Evolutionary conservation across 306 rosid genomes (phyloP), one percentile per base, ranked within the genome.

Genomic region (Ceratonia siliqua): DNA sequence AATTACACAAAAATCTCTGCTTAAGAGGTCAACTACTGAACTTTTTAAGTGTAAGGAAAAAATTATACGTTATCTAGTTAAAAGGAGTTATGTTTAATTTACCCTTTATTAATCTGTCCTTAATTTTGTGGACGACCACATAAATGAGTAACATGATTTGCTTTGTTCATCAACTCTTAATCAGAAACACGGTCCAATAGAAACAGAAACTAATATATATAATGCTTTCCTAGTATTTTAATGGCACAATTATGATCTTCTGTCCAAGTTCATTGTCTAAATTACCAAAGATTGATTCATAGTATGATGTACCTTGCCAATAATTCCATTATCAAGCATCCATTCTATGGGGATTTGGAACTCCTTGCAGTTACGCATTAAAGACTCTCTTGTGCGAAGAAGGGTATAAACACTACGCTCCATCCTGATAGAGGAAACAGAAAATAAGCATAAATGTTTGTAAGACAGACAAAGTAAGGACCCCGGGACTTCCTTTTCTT

Each of bases 261-360:
- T 52, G 8, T 22, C n/a, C 5, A 53, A 33, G 22, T 21, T 79
- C n/a, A 55, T 55, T 59, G 59, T 62, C 56, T 8, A 20, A 54
- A 73, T 61, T 33, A 52, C 49, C 1, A 61, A 43, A 39, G n/a
- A 57, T 43, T 6, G 69, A 57, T 18, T 56, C 38, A 46, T 6
- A 50, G 13, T 61, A 41, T 21, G 25, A 28, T 42, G 50, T 81
- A 86, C 99, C 99, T 94, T 94, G 92, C 92, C 90, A 56, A 91
- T 80, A 12, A 90, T 90, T 68, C 97, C 99, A 70, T 84, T 92
- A 65, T 94, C 97, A 68, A 90, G 97, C 92, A 94, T 92, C 99
- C 99, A 94, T 27, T 90, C 99, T 22, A 88, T 63, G 5, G 99
- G 97, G 76, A 94, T 94, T 72, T 76, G 87, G 68, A 87, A 94